Conservation (phyloP, 108 stramenopile species). For the Ochromonas danica region DNA sequence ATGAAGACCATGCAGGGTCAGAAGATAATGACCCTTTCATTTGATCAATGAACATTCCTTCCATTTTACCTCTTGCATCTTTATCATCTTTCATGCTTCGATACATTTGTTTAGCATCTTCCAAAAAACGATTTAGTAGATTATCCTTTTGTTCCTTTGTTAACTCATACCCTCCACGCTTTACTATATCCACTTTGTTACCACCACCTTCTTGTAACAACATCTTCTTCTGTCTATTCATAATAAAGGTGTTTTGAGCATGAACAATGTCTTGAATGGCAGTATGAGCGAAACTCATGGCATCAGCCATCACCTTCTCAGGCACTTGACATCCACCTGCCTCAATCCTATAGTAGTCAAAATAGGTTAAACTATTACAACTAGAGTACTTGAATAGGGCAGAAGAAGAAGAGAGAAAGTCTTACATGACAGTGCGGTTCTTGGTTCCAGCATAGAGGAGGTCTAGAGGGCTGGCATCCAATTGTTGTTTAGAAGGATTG, state of each 20-base stretch:
- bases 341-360: slow-evolving; percentile 41
- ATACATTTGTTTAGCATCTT: neutral
- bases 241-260: too few species aligned
- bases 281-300: slow-evolving; percentile 43
- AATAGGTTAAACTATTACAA: neutral
- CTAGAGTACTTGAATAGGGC: neutral
- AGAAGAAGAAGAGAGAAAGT: slow-evolving; percentile 13
- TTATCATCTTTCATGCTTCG: neutral
- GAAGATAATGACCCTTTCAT: neutral
- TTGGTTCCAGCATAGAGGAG: slow-evolving; percentile 54
- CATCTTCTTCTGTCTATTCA: too few species aligned
- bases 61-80: neutral
- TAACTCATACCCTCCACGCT: too few species aligned
- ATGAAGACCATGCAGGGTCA: neutral
- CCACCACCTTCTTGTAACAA: too few species aligned
- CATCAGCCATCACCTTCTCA: slow-evolving; percentile 33
- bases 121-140: neutral
- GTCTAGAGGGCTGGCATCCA: slow-evolving; percentile 39
- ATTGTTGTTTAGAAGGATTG: slow-evolving; percentile 41
- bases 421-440: slow-evolving; percentile 47
- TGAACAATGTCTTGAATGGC: neutral
- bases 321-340: slow-evolving; percentile 46
- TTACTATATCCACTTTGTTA: too few species aligned
- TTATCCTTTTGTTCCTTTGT: too few species aligned
- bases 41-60: neutral